Base-by-base conservation (phyloP, 768 basidiomycete species). In the Xanthoconium stramineum region DNA sequence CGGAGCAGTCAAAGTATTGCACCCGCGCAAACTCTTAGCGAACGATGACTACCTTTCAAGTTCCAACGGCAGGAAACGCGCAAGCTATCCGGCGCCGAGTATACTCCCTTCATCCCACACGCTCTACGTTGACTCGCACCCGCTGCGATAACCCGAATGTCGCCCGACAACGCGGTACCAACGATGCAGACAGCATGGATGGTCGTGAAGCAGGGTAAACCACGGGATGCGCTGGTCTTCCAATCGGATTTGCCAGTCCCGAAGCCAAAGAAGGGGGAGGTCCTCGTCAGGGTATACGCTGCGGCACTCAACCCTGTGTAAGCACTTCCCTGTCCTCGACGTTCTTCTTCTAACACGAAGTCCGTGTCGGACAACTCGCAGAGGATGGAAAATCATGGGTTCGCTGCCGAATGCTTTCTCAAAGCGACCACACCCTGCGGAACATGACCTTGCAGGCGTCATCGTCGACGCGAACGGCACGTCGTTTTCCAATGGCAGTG, bases 251-350 rank as follows among this genome's bases (percentile, higher is more conserved):
- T 62, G 2, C 63, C 71, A 0, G 63, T 75, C 8, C 70, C 78
- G 1, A 67, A 70, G 12, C 72, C 80, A 0, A 57, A 64, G 13
- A 47, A 60, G 17, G 78, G 75, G 5, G 70, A 82, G 57, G 73
- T 86, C 13, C 75, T 84, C 14, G 74, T 86, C 48, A 75, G 76
- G 54, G 75, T 85, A 4, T 69, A 72, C 24, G 79, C 82, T 11
- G 80, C 78, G 0, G 85, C 86, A 0, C 72, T 91, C 40, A 92
- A 92, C 62, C 88, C 88, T 2, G 76, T 84, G 83, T 87, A 67
- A 57, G 80, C 55, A 4, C 63, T 36, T 32, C 39, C 5, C 5
- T 35, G 8, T 5, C 35, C 2, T 24, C n/a, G 20, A 7, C 10
- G 3, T 14, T 39, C 17, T 7, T 9, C 13, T 33, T 29, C 42